Conservation (phyloP, 306 rosid genomes). For the Castanea crenata region DNA sequence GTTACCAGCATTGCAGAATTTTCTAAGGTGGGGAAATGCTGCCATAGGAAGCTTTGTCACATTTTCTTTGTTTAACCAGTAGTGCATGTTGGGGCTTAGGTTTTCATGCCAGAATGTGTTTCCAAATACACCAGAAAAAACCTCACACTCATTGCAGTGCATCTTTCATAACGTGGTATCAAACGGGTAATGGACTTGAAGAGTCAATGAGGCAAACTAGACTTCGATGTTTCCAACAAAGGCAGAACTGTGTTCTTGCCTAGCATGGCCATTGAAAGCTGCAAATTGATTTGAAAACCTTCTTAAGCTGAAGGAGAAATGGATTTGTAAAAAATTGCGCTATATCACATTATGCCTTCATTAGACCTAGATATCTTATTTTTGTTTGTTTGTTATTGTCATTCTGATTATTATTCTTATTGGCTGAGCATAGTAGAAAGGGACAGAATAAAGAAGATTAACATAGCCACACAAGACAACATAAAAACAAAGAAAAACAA, state of each 20-base stretch:
- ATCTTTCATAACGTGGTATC: constrained; percentile 31
- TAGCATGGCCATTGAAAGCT: constrained; percentile 36
- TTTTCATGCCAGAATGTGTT: constrained; percentile 31
- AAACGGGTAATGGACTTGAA: constrained; percentile 21
- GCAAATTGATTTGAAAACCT: not conserved
- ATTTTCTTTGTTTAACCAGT: constrained; percentile 32
- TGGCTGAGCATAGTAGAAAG: no score
- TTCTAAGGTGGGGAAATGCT: constrained; percentile 32
- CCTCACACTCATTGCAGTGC: constrained; percentile 33
- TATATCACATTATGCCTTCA: not conserved
- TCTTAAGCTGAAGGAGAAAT: not conserved
- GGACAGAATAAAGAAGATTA: no score
- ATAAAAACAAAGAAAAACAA: no score
- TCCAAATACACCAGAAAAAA: constrained; percentile 37
- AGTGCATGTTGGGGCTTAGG: constrained; percentile 26
- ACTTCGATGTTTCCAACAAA: constrained; percentile 13
- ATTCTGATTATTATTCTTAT: no score
- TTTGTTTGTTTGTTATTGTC: no score
- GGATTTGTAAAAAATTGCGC: not conserved
- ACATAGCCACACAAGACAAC: no score
- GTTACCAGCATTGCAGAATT: constrained; percentile 27
- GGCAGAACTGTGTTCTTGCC: constrained; percentile 27
- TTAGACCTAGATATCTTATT: not conserved
- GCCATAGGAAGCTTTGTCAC: constrained; percentile 28
- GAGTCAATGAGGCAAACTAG: constrained; percentile 25